Conservation (phyloP, 2,329 filamentous ascomycete genomes). For the Fusarium sp. region DNA sequence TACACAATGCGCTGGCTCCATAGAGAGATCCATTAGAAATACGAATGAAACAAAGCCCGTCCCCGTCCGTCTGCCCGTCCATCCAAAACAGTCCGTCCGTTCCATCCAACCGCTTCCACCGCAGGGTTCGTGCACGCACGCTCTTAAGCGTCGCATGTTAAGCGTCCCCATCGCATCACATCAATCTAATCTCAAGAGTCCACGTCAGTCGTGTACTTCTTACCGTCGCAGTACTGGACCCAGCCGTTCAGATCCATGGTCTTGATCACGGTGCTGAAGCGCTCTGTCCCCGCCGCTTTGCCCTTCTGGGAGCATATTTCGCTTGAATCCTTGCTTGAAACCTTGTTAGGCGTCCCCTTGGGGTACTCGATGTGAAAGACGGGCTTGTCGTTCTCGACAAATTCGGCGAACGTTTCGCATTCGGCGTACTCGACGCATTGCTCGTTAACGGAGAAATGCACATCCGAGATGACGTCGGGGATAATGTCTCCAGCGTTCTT, state of each 20-base stretch:
- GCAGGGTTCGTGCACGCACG: background rate
- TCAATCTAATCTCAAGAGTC: slow-evolving; percentile 18
- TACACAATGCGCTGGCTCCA: background rate
- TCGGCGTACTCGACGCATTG: slow-evolving; percentile 73
- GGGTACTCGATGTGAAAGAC: slow-evolving; percentile 82
- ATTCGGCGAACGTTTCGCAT: slow-evolving; percentile 68
- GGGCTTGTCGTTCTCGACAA: slow-evolving; percentile 71
- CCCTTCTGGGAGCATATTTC: slow-evolving; percentile 57
- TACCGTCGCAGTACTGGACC: slow-evolving; percentile 66
- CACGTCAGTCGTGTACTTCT: slow-evolving; percentile 45
- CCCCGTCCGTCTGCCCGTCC: background rate
- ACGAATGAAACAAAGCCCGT: background rate
- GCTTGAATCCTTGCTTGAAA: slow-evolving; percentile 49
- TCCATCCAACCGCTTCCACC: background rate
- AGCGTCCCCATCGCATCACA: background rate
- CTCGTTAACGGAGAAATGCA: slow-evolving; percentile 78
- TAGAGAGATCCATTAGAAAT: background rate
- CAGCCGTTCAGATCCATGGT: slow-evolving; percentile 73
- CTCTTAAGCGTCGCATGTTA: slow-evolving; percentile 4
- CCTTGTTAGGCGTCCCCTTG: slow-evolving; percentile 55
- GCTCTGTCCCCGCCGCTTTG: slow-evolving; percentile 54
- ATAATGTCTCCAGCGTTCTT: slow-evolving; percentile 77
- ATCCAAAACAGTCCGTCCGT: background rate
- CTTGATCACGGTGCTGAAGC: slow-evolving; percentile 75
- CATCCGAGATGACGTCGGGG: slow-evolving; percentile 55